Base-by-base conservation (phyloP, 2,329 filamentous ascomycete species). In the Botrytis medusae region DNA sequence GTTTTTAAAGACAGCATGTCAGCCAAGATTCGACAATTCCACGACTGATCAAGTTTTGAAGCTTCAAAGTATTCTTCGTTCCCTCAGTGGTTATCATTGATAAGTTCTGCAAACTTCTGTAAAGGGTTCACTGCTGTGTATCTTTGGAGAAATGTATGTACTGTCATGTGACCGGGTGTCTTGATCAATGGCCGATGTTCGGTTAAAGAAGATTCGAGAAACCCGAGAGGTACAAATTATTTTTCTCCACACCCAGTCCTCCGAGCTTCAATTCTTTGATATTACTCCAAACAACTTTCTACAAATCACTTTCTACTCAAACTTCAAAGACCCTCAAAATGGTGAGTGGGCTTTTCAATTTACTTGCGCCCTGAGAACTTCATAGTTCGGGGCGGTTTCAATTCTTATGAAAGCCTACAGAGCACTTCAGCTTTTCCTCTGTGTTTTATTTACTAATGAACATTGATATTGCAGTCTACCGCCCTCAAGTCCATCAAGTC, bases 401-500 rank as follows among this genome's bases (percentile, higher is more conserved):
- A 29, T 54, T 8, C 14, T 40, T 40, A 40, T 29, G 12, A 29
- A 29, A 67, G 37, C 37, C 57, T 16, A 32, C 40, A 40, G 46
- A 25, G 57, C 57, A 63, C 7, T 51, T 40, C 63, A 54, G 64
- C 64, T 54, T 54, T 46, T 14, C 29, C 22, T 40, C 34, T 9
- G 10, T n/a, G 48, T 16, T 48, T 29, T 46, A 63, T 8, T 37
- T 68, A 5, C 63, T 72, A 69, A 72, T 37, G 40, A 34, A 29
- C 40, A 22, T 46, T 68, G 8, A 67, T 42, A 37, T 57, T 68
- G 18, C 37, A 91, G 89, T 85, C 89, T 79, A 91, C 89, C 82
- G 89, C 95, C 78, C 90, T 98, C 87, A 96, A 95, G 85, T 97
- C 93, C 83, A 95, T 99, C 90, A 96, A 95, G 86, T 91, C 91